Evolutionary conservation across 257 asterid genomes (phyloP), one percentile per base, ranked within the genome.

Genomic region (Nemophila menziesii): DNA sequence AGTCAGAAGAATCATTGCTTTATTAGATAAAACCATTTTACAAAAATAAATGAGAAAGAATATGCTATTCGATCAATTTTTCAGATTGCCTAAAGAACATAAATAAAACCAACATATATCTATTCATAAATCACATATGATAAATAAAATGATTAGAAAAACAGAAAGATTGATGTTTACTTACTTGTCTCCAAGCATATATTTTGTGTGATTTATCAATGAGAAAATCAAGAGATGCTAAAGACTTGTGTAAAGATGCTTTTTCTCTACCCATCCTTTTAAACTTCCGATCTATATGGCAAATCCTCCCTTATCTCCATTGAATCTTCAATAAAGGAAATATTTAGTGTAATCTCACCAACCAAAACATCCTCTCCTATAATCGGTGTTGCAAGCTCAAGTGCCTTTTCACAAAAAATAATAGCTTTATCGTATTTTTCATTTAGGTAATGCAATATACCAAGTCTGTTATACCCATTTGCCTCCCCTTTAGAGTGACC

Each of bases 401-500:
- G 75, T 1, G 96, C 94, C 70, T 80, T 79, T 48, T 65, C 67
- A 61, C 85, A 90, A 61, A 79, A 79, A 48, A 66, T 55, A 49
- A 72, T 62, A 49, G 98, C 96, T 57, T 85, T 89, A 3, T 55
- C 37, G 48, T 85, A 90, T 41, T 55, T 78, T 62, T 78, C 89
- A 57, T 54, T 75, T 63, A 74, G 78, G 68, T 85, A 74, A 49
- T 55, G 62, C 73, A 85, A 67, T 75, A 78, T 94, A 34, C 94
- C 96, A 29, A 74, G 92, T 61, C 79, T 90, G 44, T 84, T 52
- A 56, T 64, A 85, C 47, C 98, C 98, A 60, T 90, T 85, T 14
- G 98, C 96, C 70, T 90, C 94, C 59, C 98, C 98, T 73, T 85
- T 96, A 54, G 65, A 26, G 48, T 85, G 98, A 33, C 79, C 75